These are phyloP conservation scores for Capsicum chinense DNA, from an alignment of 257 asterid species.

Conservation along the genomic window DNA sequence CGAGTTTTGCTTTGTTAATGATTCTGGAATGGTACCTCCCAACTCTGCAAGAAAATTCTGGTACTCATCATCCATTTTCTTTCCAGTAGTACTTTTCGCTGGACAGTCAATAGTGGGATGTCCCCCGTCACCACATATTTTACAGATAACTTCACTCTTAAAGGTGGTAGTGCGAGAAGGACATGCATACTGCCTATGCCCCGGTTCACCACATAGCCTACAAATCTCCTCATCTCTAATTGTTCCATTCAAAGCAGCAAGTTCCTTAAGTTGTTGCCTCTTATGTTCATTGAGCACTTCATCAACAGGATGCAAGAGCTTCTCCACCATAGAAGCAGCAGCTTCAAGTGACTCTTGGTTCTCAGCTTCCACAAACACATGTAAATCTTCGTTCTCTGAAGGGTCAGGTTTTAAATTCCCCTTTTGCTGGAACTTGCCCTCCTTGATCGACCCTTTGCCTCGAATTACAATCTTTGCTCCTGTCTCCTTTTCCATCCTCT, in stretches of 20 bases:
- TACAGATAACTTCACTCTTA: conserved; percentile 91
- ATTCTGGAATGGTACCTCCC: conserved; percentile 87
- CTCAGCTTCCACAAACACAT: conserved; percentile 94
- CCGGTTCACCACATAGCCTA: conserved; percentile 94
- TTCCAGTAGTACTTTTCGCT: conserved; percentile 86
- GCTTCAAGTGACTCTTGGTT: conserved; percentile 90
- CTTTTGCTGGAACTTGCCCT: conserved; percentile 93
- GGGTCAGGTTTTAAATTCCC: conserved; percentile 86
- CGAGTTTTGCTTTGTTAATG: conserved; percentile 53
- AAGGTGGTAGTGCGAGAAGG: conserved; percentile 85
- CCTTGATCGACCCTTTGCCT: conserved; percentile 94
- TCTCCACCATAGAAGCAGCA: conserved; percentile 96
- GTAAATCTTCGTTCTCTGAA: conserved; percentile 91
- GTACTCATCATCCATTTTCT: conserved; percentile 99
- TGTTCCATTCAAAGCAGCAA: conserved; percentile 95
- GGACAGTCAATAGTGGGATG: conserved; percentile 97
- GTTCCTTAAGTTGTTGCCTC: conserved; percentile 96
- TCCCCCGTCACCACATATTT: conserved; percentile 97
- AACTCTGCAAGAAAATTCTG: conserved; percentile 90
- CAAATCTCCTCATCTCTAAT: conserved; percentile 94
- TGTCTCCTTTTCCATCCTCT: conserved; percentile 92
- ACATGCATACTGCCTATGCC: conserved; percentile 91
- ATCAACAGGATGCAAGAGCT: conserved; percentile 97
- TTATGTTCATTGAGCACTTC: conserved; percentile 97
- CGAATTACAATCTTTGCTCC: conserved; percentile 97